Base-by-base conservation (phyloP, 2,329 filamentous ascomycete genomes). In the Herpotrichia juniperi region DNA sequence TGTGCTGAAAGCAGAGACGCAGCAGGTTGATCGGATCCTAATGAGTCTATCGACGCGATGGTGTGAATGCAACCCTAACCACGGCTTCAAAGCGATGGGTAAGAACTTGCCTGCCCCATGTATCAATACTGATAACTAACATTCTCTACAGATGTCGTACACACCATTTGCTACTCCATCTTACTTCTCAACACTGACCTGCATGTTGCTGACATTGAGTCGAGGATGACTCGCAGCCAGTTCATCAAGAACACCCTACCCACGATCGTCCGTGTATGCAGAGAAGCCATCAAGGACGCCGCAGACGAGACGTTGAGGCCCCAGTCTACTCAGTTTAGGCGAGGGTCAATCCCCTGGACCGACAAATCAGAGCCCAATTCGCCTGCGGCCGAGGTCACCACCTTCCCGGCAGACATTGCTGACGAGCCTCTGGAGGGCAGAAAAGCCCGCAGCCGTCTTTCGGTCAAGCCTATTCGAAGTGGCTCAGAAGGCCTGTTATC, bases 241-340 rank as follows among this genome's bases (percentile, higher is more conserved):
- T 99, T 97, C 67, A 85, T 99, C 69, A 96, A 96, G 75, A 99
- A 99, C 69, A 97, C 94, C 4, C 87, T 97, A 81, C 89, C 90
- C 0, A 96, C 93, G 0, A 90, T 99, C 56, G 86, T 85, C 52
- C 87, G 91, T 11, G 82, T 92, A 9, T 79, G 82, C 32, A 91
- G 96, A 62, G 85, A 87, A n/a, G 84, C 81, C 1, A 85, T 89
- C 1, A 67, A 68, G 47, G 65, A 66, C 21, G 59, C 56, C 11
- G 59, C 54, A 16, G 69, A 69, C 7, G 69, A 72, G 48, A 73
- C 69, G 12, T 49, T 74, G 16, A 61, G 69, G 7, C 71, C 71
- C 6, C 63, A 70, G 17, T 70, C 67, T 2, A 70, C 66, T 19
- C 66, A 71, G 19, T 63, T 69, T 43, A 62, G 67, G 42, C 60